phyloP scores from a whole-genome alignment of 352 stramenopile genomes.

The Thalassiosira delicatula region DNA sequence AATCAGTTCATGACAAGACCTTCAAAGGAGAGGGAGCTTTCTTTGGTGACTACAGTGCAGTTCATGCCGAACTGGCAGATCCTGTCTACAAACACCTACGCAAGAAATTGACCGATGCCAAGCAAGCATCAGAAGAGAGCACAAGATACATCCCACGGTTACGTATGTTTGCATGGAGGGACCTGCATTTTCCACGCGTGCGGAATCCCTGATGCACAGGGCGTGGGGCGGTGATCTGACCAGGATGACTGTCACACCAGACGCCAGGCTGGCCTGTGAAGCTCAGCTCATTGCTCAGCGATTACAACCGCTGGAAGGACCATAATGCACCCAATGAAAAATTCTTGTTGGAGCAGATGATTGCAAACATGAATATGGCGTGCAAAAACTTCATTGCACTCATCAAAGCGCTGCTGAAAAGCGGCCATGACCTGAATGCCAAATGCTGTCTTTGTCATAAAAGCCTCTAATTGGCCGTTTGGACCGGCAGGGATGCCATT shows the following conservation, averaged over 20 bases:
- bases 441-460: slow-evolving; percentile 27
- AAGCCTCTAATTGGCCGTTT: slow-evolving; percentile 36
- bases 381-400: slow-evolving; percentile 27
- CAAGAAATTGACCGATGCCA: slow-evolving; percentile 11
- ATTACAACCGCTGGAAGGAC: slow-evolving; percentile 12
- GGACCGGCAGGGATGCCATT: slow-evolving; percentile 30
- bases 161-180: slow-evolving; percentile 42
- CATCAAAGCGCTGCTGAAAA: slow-evolving; percentile 22
- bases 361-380: slow-evolving; percentile 37
- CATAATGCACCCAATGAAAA: slow-evolving; percentile 30
- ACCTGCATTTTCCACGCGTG: slow-evolving; percentile 22
- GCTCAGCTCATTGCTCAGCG: slow-evolving; percentile 21
- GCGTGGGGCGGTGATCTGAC: slow-evolving; percentile 33
- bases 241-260: slow-evolving; percentile 35
- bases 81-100: slow-evolving; percentile 17
- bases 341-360: slow-evolving; percentile 30
- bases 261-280: slow-evolving; percentile 25
- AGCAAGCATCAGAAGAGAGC: neutral
- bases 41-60: slow-evolving; percentile 16
- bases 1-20: slow-evolving; percentile 41
- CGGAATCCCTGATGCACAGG: slow-evolving; percentile 29
- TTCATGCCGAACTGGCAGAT: slow-evolving; percentile 25
- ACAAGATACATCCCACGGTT: slow-evolving; percentile 17
- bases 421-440: slow-evolving; percentile 22
- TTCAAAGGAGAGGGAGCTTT: slow-evolving; percentile 11